phyloP scores from a whole-genome alignment of 2,329 filamentous ascomycete genomes.

The Cryphonectria carpinicola region DNA sequence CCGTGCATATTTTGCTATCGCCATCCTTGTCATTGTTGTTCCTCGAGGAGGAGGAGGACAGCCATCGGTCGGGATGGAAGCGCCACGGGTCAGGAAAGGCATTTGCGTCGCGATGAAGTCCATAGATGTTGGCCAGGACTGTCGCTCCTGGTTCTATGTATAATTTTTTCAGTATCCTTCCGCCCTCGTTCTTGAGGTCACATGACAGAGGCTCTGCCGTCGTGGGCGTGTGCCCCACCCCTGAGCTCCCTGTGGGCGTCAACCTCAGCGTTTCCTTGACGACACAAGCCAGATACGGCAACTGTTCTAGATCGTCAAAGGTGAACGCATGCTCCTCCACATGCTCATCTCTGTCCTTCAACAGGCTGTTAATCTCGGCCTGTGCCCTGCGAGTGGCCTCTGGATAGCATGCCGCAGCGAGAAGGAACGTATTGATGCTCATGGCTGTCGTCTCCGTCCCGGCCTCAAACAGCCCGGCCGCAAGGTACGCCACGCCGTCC shows the following conservation, averaged over 20 bases:
- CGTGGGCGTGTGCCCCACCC: conserved; percentile 22
- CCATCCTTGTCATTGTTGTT: not conserved
- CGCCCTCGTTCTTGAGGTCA: not conserved
- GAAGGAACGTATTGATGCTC: conserved; percentile 25
- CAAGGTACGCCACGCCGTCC: conserved; percentile 23
- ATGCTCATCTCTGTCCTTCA: not conserved
- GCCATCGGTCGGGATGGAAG: conserved; percentile 25
- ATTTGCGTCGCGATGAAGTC: conserved; percentile 21
- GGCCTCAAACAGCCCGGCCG: conserved; percentile 27
- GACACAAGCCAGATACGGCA: conserved; percentile 20
- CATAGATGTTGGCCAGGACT: conserved; percentile 24
- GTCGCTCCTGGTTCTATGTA: conserved; percentile 16
- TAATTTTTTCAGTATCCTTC: not conserved
- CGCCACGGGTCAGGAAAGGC: conserved; percentile 23
- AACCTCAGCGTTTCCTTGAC: conserved; percentile 25
- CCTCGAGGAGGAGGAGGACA: not conserved
- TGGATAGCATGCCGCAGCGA: conserved; percentile 23
- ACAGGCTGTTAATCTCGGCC: conserved; percentile 14
- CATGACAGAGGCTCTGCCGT: not conserved
- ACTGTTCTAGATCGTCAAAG: conserved; percentile 21
- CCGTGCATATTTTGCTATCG: not conserved
- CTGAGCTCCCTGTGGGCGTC: conserved; percentile 26
- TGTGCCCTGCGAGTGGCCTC: conserved; percentile 11
- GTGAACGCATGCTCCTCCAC: not conserved
- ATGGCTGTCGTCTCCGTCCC: conserved; percentile 28